These are phyloP conservation scores for Melastoma candidum DNA, from an alignment of 441 rosid genomes.

Conservation along the genomic window DNA sequence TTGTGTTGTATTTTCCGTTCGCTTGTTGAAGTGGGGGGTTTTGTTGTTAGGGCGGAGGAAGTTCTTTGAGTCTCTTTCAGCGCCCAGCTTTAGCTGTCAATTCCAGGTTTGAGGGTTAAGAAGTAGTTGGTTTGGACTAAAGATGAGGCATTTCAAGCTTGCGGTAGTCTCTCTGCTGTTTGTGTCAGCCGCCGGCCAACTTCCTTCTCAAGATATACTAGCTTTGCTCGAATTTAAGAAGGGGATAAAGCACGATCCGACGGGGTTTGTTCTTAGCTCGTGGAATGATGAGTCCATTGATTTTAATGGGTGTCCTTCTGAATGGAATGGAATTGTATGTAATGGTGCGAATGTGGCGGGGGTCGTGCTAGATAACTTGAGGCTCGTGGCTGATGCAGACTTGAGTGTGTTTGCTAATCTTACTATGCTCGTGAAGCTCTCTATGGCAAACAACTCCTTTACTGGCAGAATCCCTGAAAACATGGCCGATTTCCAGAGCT, in stretches of 20 bases:
- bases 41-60: too few species aligned
- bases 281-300: slow-evolving; percentile 98
- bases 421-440: slow-evolving; percentile 79
- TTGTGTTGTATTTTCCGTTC: too few species aligned
- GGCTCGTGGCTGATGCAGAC: slow-evolving; percentile 69
- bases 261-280: slow-evolving; percentile 84
- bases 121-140: too few species aligned
- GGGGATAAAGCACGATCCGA: slow-evolving; percentile 89
- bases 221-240: slow-evolving; percentile 93
- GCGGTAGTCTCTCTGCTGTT: slow-evolving; percentile 35
- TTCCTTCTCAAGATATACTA: slow-evolving; percentile 92
- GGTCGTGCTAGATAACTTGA: slow-evolving; percentile 69
- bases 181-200: slow-evolving; percentile 64
- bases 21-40: too few species aligned
- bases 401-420: slow-evolving; percentile 73
- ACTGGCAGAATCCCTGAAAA: slow-evolving; percentile 56
- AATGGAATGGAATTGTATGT: slow-evolving; percentile 95
- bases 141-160: slow-evolving; percentile 47
- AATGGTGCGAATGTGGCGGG: slow-evolving; percentile 90
- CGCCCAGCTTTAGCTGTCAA: too few species aligned
- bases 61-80: too few species aligned
- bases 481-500: slow-evolving; percentile 52
- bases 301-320: slow-evolving; percentile 89
- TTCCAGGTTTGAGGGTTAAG: too few species aligned
- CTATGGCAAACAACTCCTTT: slow-evolving; percentile 81